Evolutionary conservation across 768 basidiomycete species (phyloP).

Genomic region (Rhizopogon salebrosus): DNA sequence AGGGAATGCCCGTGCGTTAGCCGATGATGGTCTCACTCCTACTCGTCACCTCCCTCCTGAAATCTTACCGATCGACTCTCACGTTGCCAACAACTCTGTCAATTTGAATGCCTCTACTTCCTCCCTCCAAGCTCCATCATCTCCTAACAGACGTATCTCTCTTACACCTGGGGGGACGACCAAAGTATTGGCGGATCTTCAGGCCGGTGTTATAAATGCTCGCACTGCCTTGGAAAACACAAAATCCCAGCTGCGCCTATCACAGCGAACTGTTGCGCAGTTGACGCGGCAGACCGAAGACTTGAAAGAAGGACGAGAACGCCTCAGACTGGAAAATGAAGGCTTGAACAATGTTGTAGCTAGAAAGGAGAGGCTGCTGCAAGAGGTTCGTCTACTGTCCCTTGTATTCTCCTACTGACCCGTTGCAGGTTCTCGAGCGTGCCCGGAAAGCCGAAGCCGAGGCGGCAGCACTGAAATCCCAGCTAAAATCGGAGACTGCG

Average conservation of each 20-base stretch:
- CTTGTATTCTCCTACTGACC: background rate
- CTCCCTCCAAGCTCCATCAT: slow-evolving; percentile 37
- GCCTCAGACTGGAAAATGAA: slow-evolving; percentile 80
- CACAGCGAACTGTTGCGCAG: slow-evolving; percentile 80
- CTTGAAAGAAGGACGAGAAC: slow-evolving; percentile 80
- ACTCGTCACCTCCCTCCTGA: slow-evolving; percentile 29
- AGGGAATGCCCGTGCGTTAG: slow-evolving; percentile 83
- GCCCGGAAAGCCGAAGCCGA: slow-evolving; percentile 85
- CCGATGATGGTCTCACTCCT: slow-evolving; percentile 59
- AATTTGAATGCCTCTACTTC: slow-evolving; percentile 30
- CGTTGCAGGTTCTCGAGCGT: slow-evolving; percentile 63
- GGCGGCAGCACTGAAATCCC: slow-evolving; percentile 57
- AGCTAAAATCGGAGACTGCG: slow-evolving; percentile 69
- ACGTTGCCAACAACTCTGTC: slow-evolving; percentile 18
- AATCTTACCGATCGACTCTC: slow-evolving; percentile 30
- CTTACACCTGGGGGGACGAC: slow-evolving; percentile 78
- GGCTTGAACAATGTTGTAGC: slow-evolving; percentile 84
- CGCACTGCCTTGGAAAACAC: slow-evolving; percentile 83
- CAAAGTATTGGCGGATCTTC: slow-evolving; percentile 83
- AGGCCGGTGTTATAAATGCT: slow-evolving; percentile 76
- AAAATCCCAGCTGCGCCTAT: slow-evolving; percentile 72
- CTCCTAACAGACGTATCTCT: slow-evolving; percentile 52
- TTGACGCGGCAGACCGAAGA: slow-evolving; percentile 85
- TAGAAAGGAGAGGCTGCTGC: slow-evolving; percentile 79
- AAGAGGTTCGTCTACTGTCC: slow-evolving; percentile 52